phyloP scores from a whole-genome alignment of 371 early-diverging fungal genomes.

The Conidiobolus incongruus region DNA sequence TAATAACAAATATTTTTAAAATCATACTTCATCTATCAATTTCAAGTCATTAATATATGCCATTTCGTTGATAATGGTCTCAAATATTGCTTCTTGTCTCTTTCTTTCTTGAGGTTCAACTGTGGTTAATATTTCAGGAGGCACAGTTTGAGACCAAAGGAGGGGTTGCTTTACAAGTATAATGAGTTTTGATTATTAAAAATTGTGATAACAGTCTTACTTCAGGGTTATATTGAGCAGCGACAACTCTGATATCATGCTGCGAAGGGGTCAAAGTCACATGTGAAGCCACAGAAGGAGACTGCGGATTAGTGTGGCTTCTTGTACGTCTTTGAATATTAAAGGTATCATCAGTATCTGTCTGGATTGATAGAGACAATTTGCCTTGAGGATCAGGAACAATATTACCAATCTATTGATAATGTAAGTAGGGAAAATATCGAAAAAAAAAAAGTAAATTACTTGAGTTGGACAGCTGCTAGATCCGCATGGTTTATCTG shows the following conservation, averaged over 20 bases:
- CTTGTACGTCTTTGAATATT: neutral
- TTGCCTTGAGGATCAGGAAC: no score
- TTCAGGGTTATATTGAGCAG: neutral
- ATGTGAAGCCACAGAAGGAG: neutral
- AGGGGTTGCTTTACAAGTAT: neutral
- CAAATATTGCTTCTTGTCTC: conserved; percentile 79
- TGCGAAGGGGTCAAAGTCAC: neutral
- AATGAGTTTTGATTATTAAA: neutral
- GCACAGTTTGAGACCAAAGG: conserved; percentile 31
- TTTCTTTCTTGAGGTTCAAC: conserved; percentile 47
- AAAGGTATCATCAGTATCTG: neutral
- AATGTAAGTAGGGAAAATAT: neutral
- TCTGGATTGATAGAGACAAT: neutral
- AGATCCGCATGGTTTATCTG: neutral
- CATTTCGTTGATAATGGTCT: conserved; percentile 69
- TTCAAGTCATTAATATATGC: conserved; percentile 38
- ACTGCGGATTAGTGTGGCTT: neutral
- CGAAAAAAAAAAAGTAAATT: neutral
- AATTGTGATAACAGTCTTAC: neutral
- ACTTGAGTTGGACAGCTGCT: conserved; percentile 1
- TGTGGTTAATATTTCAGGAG: conserved; percentile 40
- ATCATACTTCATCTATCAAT: neutral
- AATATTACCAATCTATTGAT: neutral
- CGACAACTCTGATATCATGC: no score
- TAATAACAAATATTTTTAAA: no score